These are phyloP conservation scores for Aspergillus aculeatinus DNA, from an alignment of 2,329 filamentous ascomycete species.

Conservation along the genomic window DNA sequence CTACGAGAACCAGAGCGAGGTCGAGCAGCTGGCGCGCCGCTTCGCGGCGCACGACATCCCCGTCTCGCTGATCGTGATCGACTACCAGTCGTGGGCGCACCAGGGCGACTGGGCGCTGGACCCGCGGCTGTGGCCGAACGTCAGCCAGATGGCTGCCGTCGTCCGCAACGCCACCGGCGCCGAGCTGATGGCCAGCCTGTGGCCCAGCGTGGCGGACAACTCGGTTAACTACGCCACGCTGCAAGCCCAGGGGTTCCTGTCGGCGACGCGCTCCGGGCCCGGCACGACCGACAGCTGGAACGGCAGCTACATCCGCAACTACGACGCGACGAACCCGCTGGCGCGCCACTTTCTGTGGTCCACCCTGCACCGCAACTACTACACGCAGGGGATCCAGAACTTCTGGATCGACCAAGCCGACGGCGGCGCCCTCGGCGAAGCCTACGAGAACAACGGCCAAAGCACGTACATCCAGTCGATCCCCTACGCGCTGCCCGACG, in stretches of 20 bases:
- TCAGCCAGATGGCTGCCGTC: constrained; percentile 60
- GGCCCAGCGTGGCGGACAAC: constrained; percentile 60
- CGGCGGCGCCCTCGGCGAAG: constrained; percentile 35
- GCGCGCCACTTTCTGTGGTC: constrained; percentile 59
- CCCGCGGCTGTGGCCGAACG: constrained; percentile 60
- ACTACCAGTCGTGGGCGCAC: constrained; percentile 64
- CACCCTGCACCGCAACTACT: constrained; percentile 59
- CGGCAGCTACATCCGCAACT: constrained; percentile 58
- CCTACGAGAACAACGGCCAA: constrained; percentile 48
- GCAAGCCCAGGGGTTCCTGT: constrained; percentile 57
- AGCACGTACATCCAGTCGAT: constrained; percentile 48
- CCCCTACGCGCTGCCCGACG: constrained; percentile 27
- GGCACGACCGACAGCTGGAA: constrained; percentile 57
- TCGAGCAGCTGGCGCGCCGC: constrained; percentile 57
- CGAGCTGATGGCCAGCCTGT: constrained; percentile 66
- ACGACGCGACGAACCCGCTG: constrained; percentile 58
- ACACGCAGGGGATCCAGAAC: constrained; percentile 57
- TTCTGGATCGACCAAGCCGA: constrained; percentile 70
- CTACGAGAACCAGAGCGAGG: constrained; percentile 63
- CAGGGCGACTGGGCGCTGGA: constrained; percentile 68
- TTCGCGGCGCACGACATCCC: constrained; percentile 56
- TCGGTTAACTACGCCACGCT: constrained; percentile 61
- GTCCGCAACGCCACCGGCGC: constrained; percentile 54
- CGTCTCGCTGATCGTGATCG: constrained; percentile 61
- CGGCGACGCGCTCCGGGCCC: constrained; percentile 58